phyloP scores from a whole-genome alignment of 495 filamentous ascomycete species.

The Clavariopsis aquatica region DNA sequence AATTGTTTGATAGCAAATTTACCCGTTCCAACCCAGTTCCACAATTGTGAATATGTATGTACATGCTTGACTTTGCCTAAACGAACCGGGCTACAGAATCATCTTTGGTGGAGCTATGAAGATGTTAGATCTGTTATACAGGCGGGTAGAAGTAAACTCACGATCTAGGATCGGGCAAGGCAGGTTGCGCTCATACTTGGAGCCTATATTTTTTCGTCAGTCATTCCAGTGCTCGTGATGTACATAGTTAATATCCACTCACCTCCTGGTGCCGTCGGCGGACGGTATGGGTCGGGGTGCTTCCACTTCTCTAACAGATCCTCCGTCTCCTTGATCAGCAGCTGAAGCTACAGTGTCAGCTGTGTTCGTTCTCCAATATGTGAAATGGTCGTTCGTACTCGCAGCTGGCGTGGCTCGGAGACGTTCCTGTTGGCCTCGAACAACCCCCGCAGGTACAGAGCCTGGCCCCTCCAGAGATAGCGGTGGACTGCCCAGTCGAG shows the following conservation, averaged over 20 bases:
- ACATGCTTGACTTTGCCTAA: conserved; percentile 8
- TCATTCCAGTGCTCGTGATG: neutral
- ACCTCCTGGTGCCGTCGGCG: conserved; percentile 94
- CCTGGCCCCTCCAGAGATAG: conserved; percentile 89
- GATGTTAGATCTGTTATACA: neutral
- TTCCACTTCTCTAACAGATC: conserved; percentile 89
- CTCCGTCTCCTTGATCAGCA: conserved; percentile 81
- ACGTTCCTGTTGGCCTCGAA: conserved; percentile 93
- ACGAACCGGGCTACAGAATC: conserved; percentile 36
- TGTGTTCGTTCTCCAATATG: neutral
- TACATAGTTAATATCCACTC: conserved; percentile 41
- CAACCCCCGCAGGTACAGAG: conserved; percentile 89
- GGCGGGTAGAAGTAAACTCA: conserved; percentile 53
- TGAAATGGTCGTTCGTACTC: conserved; percentile 59
- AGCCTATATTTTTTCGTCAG: conserved; percentile 58
- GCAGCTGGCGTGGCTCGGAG: conserved; percentile 81
- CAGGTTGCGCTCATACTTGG: conserved; percentile 94
- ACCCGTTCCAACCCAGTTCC: neutral
- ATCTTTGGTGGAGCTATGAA: conserved; percentile 52
- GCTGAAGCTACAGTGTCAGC: conserved; percentile 51
- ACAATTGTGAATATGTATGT: conserved; percentile 22
- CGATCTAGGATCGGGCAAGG: conserved; percentile 75
- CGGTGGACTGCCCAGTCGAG: conserved; percentile 94
- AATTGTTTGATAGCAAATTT: neutral
- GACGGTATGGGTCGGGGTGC: conserved; percentile 88